These are phyloP conservation scores for Xylaria palmicola DNA, from an alignment of 495 filamentous ascomycete species.

Conservation along the genomic window DNA sequence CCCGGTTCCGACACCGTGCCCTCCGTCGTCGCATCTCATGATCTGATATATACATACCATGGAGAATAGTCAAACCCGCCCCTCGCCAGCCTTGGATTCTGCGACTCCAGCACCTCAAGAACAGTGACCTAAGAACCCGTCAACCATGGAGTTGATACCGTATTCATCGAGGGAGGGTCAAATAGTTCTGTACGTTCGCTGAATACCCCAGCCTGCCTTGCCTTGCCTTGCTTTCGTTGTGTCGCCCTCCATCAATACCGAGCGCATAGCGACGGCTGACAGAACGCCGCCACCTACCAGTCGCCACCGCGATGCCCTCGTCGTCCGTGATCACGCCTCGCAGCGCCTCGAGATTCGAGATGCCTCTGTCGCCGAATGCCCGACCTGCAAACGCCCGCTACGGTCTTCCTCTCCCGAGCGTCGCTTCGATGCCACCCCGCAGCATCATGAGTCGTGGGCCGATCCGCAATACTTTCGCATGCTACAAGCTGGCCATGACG, in stretches of 20 bases:
- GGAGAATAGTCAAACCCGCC: constrained; percentile 3
- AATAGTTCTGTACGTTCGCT: constrained; percentile 58
- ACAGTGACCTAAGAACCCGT: not conserved
- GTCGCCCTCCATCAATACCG: too few species aligned
- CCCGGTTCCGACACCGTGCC: not conserved
- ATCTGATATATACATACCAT: constrained; percentile 10
- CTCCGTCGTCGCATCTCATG: not conserved
- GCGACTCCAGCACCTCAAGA: constrained; percentile 4
- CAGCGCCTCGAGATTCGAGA: constrained; percentile 79
- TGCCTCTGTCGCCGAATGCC: constrained; percentile 66
- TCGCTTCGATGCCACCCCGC: constrained; percentile 39
- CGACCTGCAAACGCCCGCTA: constrained; percentile 82
- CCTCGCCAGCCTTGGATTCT: constrained; percentile 11
- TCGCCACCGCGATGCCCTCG: constrained; percentile 87
- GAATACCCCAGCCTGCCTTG: not conserved
- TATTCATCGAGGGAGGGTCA: constrained; percentile 61
- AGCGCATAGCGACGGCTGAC: not conserved
- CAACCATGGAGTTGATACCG: constrained; percentile 62
- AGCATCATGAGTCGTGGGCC: constrained; percentile 65
- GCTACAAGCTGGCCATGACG: constrained; percentile 58
- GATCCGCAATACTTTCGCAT: constrained; percentile 92
- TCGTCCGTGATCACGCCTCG: constrained; percentile 83
- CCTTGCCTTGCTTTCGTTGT: too few species aligned
- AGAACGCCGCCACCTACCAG: constrained; percentile 41
- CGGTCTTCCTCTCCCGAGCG: constrained; percentile 52